Conservation (phyloP, 495 filamentous ascomycete species). For the Aspergillus sparsus region DNA sequence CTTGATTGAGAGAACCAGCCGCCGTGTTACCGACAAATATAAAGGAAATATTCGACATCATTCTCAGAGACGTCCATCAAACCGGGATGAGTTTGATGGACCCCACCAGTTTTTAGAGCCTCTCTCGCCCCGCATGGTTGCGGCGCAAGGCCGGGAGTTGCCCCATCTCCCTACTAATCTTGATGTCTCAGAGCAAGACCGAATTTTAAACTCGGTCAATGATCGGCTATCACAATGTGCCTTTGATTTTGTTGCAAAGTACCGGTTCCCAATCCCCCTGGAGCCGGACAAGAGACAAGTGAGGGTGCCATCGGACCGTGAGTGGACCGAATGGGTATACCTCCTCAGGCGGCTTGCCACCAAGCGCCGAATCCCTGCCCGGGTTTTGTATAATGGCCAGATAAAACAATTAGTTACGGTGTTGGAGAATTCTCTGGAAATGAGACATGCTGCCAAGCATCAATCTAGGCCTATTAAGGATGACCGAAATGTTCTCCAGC, state of each 20-base stretch:
- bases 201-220: conserved; percentile 75
- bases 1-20: conserved; percentile 42
- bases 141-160: conserved; percentile 74
- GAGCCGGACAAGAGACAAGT: conserved; percentile 79
- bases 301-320: conserved; percentile 74
- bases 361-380: conserved; percentile 78
- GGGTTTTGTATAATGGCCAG: conserved; percentile 82
- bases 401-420: conserved; percentile 87
- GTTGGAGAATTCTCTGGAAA: conserved; percentile 80
- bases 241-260: conserved; percentile 86
- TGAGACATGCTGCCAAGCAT: conserved; percentile 82
- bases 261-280: conserved; percentile 83
- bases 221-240: conserved; percentile 81
- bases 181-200: conserved; percentile 79
- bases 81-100: conserved; percentile 86
- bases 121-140: conserved; percentile 63
- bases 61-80: conserved; percentile 71
- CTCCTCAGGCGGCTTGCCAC: conserved; percentile 83
- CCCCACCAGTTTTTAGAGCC: conserved; percentile 75
- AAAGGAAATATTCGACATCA: conserved; percentile 55
- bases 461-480: conserved; percentile 83
- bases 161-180: conserved; percentile 81
- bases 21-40: conserved; percentile 43
- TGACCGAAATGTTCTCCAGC: conserved; percentile 83
- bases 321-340: conserved; percentile 93